Percentiles rank a stretch among this genome's conserved stretches.
These are phyloP conservation scores for Yamadazyma friedrichii DNA, from an alignment of 1,139 yeast species.

Conservation along the genomic window DNA sequence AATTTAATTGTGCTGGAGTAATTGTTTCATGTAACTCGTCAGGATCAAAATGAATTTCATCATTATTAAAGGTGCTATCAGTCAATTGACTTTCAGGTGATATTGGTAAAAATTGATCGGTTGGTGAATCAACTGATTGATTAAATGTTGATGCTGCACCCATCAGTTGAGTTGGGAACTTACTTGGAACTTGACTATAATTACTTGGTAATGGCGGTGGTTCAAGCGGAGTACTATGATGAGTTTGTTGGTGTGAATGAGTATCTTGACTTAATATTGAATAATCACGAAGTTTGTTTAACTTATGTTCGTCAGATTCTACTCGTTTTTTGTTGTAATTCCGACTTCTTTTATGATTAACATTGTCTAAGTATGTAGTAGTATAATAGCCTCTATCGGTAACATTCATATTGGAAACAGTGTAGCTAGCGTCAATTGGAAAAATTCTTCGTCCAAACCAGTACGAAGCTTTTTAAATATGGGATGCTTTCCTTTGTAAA, in stretches of 20 bases:
- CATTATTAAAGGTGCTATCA: conserved; percentile 7
- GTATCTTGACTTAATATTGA: conserved; percentile 4
- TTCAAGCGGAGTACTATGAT: neutral
- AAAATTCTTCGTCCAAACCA: no score
- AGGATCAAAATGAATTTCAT: conserved; percentile 21
- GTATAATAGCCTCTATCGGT: conserved; percentile 30
- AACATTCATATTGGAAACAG: conserved; percentile 23
- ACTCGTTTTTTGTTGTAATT: conserved; percentile 3
- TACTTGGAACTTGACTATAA: conserved; percentile 1
- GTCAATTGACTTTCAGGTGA: conserved; percentile 14
- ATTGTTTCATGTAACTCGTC: conserved; percentile 33
- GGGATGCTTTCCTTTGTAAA: no score
- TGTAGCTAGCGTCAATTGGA: no score
- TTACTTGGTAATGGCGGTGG: neutral
- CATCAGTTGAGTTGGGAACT: conserved; percentile 1
- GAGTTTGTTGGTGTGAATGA: no score
- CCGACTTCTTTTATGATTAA: conserved; percentile 11
- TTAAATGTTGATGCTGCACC: neutral
- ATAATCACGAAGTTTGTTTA: conserved; percentile 2
- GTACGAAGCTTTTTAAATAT: no score
- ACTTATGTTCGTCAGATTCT: neutral
- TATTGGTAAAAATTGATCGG: neutral
- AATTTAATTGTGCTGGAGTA: conserved; percentile 38
- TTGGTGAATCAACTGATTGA: neutral
- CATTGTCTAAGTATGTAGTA: conserved; percentile 23